These are phyloP conservation scores for Dendrobium catenatum DNA, from an alignment of 106 monocot genomes.

Conservation along the genomic window DNA sequence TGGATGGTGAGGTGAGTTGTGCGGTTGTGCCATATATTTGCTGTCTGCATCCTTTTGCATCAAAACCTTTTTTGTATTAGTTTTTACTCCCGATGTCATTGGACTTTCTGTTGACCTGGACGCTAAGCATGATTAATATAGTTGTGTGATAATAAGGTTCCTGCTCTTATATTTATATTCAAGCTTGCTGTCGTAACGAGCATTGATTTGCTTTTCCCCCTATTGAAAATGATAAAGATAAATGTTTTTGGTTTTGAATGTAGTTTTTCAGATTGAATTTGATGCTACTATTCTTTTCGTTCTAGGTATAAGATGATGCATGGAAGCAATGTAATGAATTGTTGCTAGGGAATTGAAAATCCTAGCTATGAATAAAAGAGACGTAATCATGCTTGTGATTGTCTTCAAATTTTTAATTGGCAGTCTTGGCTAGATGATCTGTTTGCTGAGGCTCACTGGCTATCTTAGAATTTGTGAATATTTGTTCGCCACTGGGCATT, in stretches of 20 bases:
- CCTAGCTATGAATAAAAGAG: neutral
- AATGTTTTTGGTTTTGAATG: neutral
- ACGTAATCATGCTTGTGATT: neutral
- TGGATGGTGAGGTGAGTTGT: conserved; percentile 64
- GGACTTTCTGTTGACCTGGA: neutral
- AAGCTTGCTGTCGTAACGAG: neutral
- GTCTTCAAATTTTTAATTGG: neutral
- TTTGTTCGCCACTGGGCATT: neutral
- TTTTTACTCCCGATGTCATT: neutral
- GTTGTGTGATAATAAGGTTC: neutral
- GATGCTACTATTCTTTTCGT: neutral
- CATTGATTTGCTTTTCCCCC: neutral
- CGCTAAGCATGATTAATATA: neutral
- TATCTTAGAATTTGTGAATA: neutral
- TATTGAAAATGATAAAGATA: neutral
- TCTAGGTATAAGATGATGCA: neutral
- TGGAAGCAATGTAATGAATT: neutral
- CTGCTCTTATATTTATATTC: neutral
- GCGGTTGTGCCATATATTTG: conserved; percentile 1
- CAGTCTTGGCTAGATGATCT: neutral
- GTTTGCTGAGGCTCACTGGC: neutral
- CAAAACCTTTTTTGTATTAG: neutral
- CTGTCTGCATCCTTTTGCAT: neutral
- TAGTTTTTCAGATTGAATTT: neutral
- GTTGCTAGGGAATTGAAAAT: neutral